Evolutionary conservation across 805 yeast species (phyloP).

Genomic region (Monosporozyma yasuniensis): DNA sequence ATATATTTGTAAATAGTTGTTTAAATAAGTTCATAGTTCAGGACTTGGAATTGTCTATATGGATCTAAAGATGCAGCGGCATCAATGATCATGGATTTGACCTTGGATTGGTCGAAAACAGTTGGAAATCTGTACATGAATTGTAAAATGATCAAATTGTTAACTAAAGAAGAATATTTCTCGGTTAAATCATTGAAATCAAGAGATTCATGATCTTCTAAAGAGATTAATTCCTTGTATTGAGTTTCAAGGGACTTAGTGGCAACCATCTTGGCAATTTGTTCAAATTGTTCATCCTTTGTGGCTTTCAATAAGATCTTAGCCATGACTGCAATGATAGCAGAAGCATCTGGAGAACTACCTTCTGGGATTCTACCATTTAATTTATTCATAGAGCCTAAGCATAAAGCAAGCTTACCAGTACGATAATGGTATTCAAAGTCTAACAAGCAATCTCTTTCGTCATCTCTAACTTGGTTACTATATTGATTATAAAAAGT

Average conservation of each 20-base stretch:
- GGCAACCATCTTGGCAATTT: constrained; percentile 27
- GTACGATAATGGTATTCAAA: constrained; percentile 23
- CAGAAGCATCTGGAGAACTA: constrained; percentile 2
- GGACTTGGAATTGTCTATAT: constrained; percentile 14
- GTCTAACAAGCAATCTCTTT: constrained; percentile 21
- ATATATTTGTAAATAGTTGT: neutral
- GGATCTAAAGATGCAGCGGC: constrained; percentile 19
- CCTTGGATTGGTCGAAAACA: constrained; percentile 1
- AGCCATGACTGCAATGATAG: constrained; percentile 23
- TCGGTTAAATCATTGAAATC: constrained; percentile 13
- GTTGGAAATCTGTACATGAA: constrained; percentile 11
- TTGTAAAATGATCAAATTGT: constrained; percentile 13
- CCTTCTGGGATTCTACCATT: neutral
- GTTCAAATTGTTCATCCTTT: constrained; percentile 16
- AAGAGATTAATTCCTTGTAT: constrained; percentile 13
- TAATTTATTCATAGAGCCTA: constrained; percentile 22
- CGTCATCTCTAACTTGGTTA: constrained; percentile 38
- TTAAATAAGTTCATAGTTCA: constrained; percentile 20
- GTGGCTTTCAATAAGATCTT: constrained; percentile 19
- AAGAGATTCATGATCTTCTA: constrained; percentile 12
- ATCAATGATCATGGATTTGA: constrained; percentile 17
- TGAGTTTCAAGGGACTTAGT: constrained; percentile 23
- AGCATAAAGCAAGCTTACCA: constrained; percentile 26
- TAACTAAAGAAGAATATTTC: neutral
- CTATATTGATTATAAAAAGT: constrained; percentile 34